Evolutionary conservation across 164 flowering plant genomes (phyloP), one percentile per base, ranked within the genome.

Genomic region (Malania oleifera): DNA sequence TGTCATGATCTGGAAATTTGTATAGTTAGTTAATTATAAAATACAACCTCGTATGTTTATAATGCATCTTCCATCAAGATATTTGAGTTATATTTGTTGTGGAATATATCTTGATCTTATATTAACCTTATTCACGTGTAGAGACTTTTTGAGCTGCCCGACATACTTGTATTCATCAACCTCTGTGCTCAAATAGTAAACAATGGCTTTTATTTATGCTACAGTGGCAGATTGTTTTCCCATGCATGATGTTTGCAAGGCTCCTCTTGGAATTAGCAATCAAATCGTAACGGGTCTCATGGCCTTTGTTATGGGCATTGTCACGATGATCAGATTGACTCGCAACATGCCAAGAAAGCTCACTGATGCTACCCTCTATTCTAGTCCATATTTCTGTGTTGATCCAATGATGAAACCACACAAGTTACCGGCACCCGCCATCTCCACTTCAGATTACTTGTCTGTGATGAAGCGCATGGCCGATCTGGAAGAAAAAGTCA

Each of bases 261-360:
- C 28, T n/a, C 41, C 70, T 13, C 74, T 67, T 9, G 75, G 73
- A 22, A 14, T 59, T 4, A 53, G 72, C 69, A 68, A 57, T 47
- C 79, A 69, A 11, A 12, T 79, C 49, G 54, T 77, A 31, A 66
- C 66, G 14, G 81, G 75, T 8, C 63, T 79, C 37, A 62, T 83
- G 80, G 67, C 82, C n/a, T 59, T 81, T 14, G 69, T 81, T 3
- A 79, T 75, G 84, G 85, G 89, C 23, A 71, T 83, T 22, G 76
- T 64, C 18, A 68, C 86, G 2, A 74, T 81, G 79, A 68, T 79
- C 44, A 75, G 70, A 41, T 47, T 83, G 71, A 73, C 81, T 12
- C 64, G 71, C 8, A 75, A 65, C 73, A 65, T 81, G 75, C 88
- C 85, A 29, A 80, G 47, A 70, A 83, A 64, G 71, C 72, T 79